Evolutionary conservation across 768 basidiomycete species (phyloP).

Genomic region (Hydnomerulius pinastri): DNA sequence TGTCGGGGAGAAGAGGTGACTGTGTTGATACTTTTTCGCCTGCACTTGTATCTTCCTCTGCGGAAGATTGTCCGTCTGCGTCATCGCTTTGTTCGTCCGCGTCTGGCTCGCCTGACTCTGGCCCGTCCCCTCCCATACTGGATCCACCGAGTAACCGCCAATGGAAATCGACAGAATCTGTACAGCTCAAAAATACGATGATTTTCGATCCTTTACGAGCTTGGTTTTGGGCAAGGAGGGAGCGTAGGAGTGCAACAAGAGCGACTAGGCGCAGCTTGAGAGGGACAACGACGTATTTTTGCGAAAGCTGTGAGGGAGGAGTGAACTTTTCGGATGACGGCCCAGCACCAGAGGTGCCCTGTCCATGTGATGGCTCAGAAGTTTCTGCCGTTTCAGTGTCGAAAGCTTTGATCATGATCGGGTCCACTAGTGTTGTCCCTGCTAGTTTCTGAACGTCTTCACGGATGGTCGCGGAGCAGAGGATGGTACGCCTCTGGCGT

Average conservation of each 20-base stretch:
- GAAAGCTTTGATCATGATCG: conserved; percentile 80
- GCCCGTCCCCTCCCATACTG: conserved; percentile 53
- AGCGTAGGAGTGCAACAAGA: conserved; percentile 82
- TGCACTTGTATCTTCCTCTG: conserved; percentile 28
- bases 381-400: conserved; percentile 42
- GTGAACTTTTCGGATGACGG: conserved; percentile 67
- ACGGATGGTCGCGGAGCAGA: conserved; percentile 96
- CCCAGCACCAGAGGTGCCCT: conserved; percentile 15
- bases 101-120: conserved; percentile 25
- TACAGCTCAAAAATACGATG: conserved; percentile 95
- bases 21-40: conserved; percentile 51
- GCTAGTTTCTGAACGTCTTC: conserved; percentile 95
- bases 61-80: conserved; percentile 24
- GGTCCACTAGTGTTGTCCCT: conserved; percentile 74
- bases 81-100: conserved; percentile 26
- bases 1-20: conserved; percentile 79
- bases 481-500: conserved; percentile 74
- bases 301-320: conserved; percentile 89
- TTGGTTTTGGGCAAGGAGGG: conserved; percentile 66
- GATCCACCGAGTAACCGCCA: conserved; percentile 82
- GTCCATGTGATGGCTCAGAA: conserved; percentile 9
- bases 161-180: conserved; percentile 97
- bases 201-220: conserved; percentile 63
- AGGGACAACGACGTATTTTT: conserved; percentile 88
- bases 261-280: conserved; percentile 94